Conservation (phyloP, 2,329 filamentous ascomycete species). For the Penicillium sp. region DNA sequence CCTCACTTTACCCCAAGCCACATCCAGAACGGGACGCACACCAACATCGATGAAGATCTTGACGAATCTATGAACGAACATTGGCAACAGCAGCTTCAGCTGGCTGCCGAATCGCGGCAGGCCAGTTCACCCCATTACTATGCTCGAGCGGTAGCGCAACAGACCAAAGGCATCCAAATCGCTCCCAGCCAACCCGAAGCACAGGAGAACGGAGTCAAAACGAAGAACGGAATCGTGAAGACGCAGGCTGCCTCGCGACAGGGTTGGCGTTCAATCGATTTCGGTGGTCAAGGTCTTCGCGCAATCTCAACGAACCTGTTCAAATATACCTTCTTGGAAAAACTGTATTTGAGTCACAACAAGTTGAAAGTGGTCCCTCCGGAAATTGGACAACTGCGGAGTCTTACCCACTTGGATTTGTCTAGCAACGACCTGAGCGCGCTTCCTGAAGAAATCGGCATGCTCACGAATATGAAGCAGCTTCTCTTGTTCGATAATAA, state of each 20-base stretch:
- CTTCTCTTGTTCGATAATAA: slow-evolving; percentile 90
- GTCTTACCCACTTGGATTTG: slow-evolving; percentile 80
- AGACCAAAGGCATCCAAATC: slow-evolving; percentile 52
- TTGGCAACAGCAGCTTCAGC: slow-evolving; percentile 85
- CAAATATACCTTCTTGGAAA: slow-evolving; percentile 84
- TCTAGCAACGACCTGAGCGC: slow-evolving; percentile 85
- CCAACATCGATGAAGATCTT: slow-evolving; percentile 59
- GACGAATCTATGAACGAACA: slow-evolving; percentile 69
- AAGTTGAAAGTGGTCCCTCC: slow-evolving; percentile 80
- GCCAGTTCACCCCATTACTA: slow-evolving; percentile 75
- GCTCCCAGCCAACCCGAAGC: slow-evolving; percentile 54
- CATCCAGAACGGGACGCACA: slow-evolving; percentile 64
- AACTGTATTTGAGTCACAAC: slow-evolving; percentile 93
- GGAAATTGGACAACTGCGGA: slow-evolving; percentile 79
- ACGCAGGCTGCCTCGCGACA: slow-evolving; percentile 65
- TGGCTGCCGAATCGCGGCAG: slow-evolving; percentile 75
- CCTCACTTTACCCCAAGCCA: slow-evolving; percentile 65
- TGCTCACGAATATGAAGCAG: slow-evolving; percentile 90
- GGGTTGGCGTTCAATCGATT: slow-evolving; percentile 91
- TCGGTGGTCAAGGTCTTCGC: slow-evolving; percentile 92
- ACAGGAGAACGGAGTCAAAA: slow-evolving; percentile 57
- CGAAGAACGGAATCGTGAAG: slow-evolving; percentile 68
- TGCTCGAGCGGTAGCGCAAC: slow-evolving; percentile 52
- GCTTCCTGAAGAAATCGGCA: slow-evolving; percentile 89
- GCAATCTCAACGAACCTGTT: slow-evolving; percentile 81